Base-by-base conservation (phyloP, 1,284 basidiomycete genomes). In the Fomes fomentarius region DNA sequence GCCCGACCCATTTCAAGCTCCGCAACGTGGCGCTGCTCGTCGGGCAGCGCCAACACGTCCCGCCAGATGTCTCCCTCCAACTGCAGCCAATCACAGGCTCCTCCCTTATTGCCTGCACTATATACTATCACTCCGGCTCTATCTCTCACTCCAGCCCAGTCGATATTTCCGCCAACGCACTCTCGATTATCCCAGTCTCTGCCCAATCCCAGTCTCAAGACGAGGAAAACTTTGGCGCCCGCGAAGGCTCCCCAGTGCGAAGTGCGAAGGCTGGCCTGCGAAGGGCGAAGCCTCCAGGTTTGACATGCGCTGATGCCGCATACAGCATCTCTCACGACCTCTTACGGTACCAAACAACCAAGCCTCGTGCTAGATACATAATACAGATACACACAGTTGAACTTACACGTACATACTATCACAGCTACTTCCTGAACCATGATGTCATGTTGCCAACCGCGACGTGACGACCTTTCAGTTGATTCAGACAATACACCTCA, bases 1-100 rank as follows among this genome's bases (percentile, higher is more conserved):
- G 39, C 49, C 51, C 46, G 25, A 43, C 57, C 38, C 58, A 60
- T 65, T 65, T 66, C 59, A 63, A 64, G 56, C 64, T 66, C 60
- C 60, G 63, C 57, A 63, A 60, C 58, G 63, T 64, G 61, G 64
- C 64, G 53, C 59, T 64, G 60, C 56, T 33, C 47, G 17, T 46
- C 53, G 21, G 48, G 22, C 38, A 49, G 28, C 43, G 45, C 42
- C 35, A 30, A 19, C 46, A 14, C 41, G 30, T 30, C 41, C 28
- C 37, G 35, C 35, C 30, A 30, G 17, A 26, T n/a, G 34, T 28
- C 38, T 33, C 12, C 31, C 40, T 25, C 4, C 15, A 11, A 21
- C n/a, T 5, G 24, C 15, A 6, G 11, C 33, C 24, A 28, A 10
- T 35, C 42, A 22, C 31, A n/a, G n/a, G n/a, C n/a, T n/a, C n/a